These are phyloP conservation scores for Neurospora hispaniola DNA, from an alignment of 495 filamentous ascomycete genomes.

Conservation along the genomic window DNA sequence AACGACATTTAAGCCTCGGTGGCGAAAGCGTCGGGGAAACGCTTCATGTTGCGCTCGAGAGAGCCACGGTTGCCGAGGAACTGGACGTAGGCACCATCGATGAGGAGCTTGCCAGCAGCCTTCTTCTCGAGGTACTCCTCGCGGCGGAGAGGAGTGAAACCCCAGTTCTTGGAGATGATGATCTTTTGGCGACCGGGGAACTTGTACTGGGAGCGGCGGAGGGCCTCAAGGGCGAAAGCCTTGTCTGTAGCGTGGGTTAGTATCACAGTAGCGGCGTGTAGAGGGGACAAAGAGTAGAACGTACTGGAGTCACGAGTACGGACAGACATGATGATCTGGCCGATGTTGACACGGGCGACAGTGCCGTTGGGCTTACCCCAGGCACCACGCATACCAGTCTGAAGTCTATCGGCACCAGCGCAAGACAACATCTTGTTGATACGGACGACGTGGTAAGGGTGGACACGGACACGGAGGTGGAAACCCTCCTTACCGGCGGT, in stretches of 20 bases:
- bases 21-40: conserved; percentile 86
- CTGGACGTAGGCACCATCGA: conserved; percentile 98
- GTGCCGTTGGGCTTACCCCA: conserved; percentile 98
- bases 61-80: conserved; percentile 87
- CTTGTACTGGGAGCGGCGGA: conserved; percentile 99
- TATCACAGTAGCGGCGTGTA: not conserved
- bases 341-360: conserved; percentile 98
- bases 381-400: conserved; percentile 99
- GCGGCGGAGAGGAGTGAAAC: conserved; percentile 93
- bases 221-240: conserved; percentile 89
- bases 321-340: conserved; percentile 94
- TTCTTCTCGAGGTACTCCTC: conserved; percentile 93
- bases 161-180: conserved; percentile 99
- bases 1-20: conserved; percentile 27
- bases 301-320: conserved; percentile 82
- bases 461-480: conserved; percentile 95
- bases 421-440: conserved; percentile 99
- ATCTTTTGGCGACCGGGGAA: conserved; percentile 99
- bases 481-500: conserved; percentile 96
- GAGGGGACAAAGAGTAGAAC: conserved; percentile 17
- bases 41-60: conserved; percentile 75
- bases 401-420: conserved; percentile 98
- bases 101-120: conserved; percentile 76
- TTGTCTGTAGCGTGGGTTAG: conserved; percentile 49
- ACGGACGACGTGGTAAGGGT: conserved; percentile 98